Evolutionary conservation across 2,329 filamentous ascomycete species (phyloP).

Genomic region (Alternaria panax): DNA sequence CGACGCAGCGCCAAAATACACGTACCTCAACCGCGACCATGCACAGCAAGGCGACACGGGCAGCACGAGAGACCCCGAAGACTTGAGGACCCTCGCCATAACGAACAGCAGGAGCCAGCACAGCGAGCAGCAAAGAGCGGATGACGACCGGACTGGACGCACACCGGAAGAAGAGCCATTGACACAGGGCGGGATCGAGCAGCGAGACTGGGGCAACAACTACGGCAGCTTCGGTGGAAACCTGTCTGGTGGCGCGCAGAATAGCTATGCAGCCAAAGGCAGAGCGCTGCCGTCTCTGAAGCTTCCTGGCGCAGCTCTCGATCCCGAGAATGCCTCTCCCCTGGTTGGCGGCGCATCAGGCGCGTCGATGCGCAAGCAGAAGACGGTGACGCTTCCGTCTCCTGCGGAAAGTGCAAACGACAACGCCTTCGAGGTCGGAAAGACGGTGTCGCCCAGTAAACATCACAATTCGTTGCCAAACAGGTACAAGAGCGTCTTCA

Average conservation of each 20-base stretch:
- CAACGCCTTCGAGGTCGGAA: constrained; percentile 55
- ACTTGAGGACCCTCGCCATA: constrained; percentile 35
- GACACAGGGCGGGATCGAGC: constrained; percentile 23
- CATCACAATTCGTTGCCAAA: constrained; percentile 38
- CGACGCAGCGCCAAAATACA: constrained; percentile 51
- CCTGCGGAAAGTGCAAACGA: constrained; percentile 29
- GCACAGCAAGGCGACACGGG: constrained; percentile 25
- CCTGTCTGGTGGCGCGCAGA: constrained; percentile 44
- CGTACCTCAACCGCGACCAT: constrained; percentile 50
- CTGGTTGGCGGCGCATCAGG: constrained; percentile 24
- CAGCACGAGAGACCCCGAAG: constrained; percentile 29
- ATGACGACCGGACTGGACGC: constrained; percentile 23
- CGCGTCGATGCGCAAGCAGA: constrained; percentile 20
- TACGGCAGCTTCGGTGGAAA: constrained; percentile 72
- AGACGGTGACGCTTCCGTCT: constrained; percentile 30
- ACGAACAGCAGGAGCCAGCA: constrained; percentile 32
- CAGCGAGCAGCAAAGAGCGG: constrained; percentile 22
- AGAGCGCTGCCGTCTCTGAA: constrained; percentile 60
- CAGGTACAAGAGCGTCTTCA: constrained; percentile 49
- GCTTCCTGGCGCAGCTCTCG: constrained; percentile 68
- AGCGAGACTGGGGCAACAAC: constrained; percentile 51
- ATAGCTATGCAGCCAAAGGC: constrained; percentile 31
- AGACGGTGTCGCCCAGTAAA: constrained; percentile 46
- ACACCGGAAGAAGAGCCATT: constrained; percentile 44
- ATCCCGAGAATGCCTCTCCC: constrained; percentile 46